Evolutionary conservation across 1,139 yeast species (phyloP).

Genomic region (Yamadazyma triangularis): DNA sequence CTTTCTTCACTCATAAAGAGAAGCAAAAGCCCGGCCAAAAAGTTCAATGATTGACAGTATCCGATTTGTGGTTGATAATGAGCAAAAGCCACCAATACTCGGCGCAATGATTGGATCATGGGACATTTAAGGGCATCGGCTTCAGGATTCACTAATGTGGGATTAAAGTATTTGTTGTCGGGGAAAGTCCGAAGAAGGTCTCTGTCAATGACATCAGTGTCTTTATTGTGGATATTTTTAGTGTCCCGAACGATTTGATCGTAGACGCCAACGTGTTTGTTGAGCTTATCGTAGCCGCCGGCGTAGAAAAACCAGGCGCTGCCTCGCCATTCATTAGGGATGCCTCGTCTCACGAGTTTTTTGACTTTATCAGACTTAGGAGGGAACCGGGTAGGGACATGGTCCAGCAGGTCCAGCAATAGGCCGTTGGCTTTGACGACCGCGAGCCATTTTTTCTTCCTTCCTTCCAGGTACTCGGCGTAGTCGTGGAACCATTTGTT

Average conservation of each 20-base stretch:
- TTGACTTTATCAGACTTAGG: slow-evolving; percentile 79
- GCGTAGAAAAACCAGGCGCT: slow-evolving; percentile 96
- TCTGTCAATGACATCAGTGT: slow-evolving; percentile 88
- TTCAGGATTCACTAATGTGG: slow-evolving; percentile 2
- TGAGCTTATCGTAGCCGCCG: slow-evolving; percentile 73
- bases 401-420: slow-evolving; percentile 5
- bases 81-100: slow-evolving; percentile 82
- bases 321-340: slow-evolving; percentile 97
- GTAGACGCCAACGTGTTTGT: slow-evolving; percentile 68
- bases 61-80: slow-evolving; percentile 87
- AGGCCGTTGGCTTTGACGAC: slow-evolving; percentile 68
- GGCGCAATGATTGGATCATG: slow-evolving; percentile 65
- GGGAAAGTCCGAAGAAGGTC: slow-evolving; percentile 94
- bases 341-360: slow-evolving; percentile 81
- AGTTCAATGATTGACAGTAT: slow-evolving; percentile 91
- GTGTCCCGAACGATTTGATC: slow-evolving; percentile 61
- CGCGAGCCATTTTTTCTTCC: slow-evolving; percentile 72
- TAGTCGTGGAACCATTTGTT: slow-evolving; percentile 72
- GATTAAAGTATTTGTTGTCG: slow-evolving; percentile 72
- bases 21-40: slow-evolving; percentile 79
- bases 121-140: slow-evolving; percentile 43
- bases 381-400: slow-evolving; percentile 59
- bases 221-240: slow-evolving; percentile 50
- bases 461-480: slow-evolving; percentile 53
- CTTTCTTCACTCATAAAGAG: slow-evolving; percentile 84